Evolutionary conservation across 2,329 filamentous ascomycete species (phyloP).

Genomic region (Fusarium sarcochroum): DNA sequence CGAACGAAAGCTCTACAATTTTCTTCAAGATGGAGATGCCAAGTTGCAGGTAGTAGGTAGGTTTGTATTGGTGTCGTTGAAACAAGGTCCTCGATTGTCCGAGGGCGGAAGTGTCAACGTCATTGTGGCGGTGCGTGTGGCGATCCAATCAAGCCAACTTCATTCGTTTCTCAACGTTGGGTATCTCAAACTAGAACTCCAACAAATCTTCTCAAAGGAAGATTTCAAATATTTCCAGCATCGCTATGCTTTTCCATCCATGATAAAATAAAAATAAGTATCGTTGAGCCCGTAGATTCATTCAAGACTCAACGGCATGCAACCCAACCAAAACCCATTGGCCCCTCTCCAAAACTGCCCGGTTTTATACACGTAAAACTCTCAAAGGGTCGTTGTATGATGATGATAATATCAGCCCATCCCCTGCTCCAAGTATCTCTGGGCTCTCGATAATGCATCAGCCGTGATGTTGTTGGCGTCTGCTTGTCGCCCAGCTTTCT

Average conservation of each 20-base stretch:
- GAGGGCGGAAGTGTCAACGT: constrained; percentile 53
- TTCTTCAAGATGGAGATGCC: constrained; percentile 15
- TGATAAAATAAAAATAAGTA: neutral
- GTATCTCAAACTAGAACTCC: constrained; percentile 38
- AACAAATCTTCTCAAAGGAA: constrained; percentile 25
- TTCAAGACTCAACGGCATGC: constrained; percentile 5
- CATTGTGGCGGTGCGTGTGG: constrained; percentile 59
- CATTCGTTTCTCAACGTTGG: constrained; percentile 31
- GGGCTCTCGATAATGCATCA: constrained; percentile 53
- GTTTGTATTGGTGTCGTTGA: constrained; percentile 22
- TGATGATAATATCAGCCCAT: constrained; percentile 27
- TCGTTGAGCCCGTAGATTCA: neutral
- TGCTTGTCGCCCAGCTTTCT: constrained; percentile 49
- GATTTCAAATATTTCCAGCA: constrained; percentile 13
- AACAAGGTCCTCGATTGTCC: constrained; percentile 29
- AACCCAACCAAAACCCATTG: constrained; percentile 17
- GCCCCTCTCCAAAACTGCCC: constrained; percentile 1
- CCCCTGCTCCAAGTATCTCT: constrained; percentile 48
- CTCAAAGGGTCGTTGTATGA: constrained; percentile 6
- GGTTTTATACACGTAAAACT: constrained; percentile 11
- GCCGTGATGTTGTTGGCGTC: constrained; percentile 49
- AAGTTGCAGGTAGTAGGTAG: constrained; percentile 26
- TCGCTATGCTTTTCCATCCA: constrained; percentile 22
- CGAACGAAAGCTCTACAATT: constrained; percentile 13
- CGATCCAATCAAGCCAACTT: constrained; percentile 37